Evolutionary conservation across 2,329 filamentous ascomycete genomes (phyloP).

Genomic region (Cladobotryum protrusum): DNA sequence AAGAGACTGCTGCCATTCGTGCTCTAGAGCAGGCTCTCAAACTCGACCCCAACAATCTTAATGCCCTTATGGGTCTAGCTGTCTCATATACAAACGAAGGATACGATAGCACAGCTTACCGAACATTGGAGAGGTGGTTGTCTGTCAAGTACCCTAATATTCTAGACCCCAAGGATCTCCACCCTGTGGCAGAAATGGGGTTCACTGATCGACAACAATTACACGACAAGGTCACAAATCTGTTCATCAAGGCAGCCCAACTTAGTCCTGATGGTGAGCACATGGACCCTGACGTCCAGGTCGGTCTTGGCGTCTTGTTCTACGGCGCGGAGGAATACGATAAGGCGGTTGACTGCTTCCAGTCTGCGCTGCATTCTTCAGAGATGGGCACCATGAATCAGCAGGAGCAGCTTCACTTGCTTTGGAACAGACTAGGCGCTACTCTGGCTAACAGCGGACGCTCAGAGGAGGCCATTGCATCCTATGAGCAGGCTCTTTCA

Average conservation of each 20-base stretch:
- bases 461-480: slow-evolving; percentile 91
- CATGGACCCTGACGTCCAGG: slow-evolving; percentile 98
- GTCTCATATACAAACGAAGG: slow-evolving; percentile 99
- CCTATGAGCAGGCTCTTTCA: slow-evolving; percentile 86
- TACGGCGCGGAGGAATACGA: slow-evolving; percentile 97
- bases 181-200: slow-evolving; percentile 73
- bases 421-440: slow-evolving; percentile 95
- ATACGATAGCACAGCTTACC: slow-evolving; percentile 94
- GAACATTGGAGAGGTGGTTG: slow-evolving; percentile 93
- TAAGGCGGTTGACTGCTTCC: slow-evolving; percentile 98
- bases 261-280: slow-evolving; percentile 85
- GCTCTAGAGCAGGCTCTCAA: slow-evolving; percentile 88
- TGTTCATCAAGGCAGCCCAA: slow-evolving; percentile 89
- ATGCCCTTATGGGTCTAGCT: slow-evolving; percentile 88
- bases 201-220: slow-evolving; percentile 89
- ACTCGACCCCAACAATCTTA: slow-evolving; percentile 77
- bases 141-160: slow-evolving; percentile 89
- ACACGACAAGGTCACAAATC: slow-evolving; percentile 81
- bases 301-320: slow-evolving; percentile 92
- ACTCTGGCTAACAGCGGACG: slow-evolving; percentile 93
- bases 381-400: slow-evolving; percentile 81
- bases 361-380: slow-evolving; percentile 77
- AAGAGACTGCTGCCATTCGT: slow-evolving; percentile 91
- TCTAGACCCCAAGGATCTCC: slow-evolving; percentile 64
- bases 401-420: slow-evolving; percentile 78